Base-by-base conservation (phyloP, 345 rosid genomes). In the Hibiscus trionum region DNA sequence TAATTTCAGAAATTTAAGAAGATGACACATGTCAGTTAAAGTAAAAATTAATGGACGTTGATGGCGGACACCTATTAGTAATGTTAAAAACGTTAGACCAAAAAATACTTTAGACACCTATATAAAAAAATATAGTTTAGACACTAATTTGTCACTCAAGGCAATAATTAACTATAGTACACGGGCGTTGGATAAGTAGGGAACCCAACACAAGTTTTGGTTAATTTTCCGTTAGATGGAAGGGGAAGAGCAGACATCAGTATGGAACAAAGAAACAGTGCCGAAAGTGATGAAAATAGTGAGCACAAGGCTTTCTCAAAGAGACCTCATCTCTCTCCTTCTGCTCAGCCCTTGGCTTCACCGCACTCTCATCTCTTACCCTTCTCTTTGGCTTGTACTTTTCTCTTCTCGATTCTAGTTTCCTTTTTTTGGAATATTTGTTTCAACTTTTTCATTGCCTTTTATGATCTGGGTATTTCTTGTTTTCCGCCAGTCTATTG, bases 301-400 rank as follows among this genome's bases (percentile, higher is more conserved):
- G 63, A 84, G 92, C 85, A 19, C 87, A 15, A 86, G 82, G 72
- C 90, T 94, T 29, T 73, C 80, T 75, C 96, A 87, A 73, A 82
- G 72, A 42, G 95, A 91, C 82, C 78, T 94, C 46, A 35, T 86
- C 19, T 86, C 96, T 72, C 86, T 94, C 65, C 87, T 94, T 49
- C 84, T 90, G 4, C 88, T 91, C 75, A 85, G 86, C 77, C 91
- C 91, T 66, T 88, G 85, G 85, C 84, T 91, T 1, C 69, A 79
- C 79, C 89, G 88, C 3, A 80, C 90, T 64, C 96, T 94, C 66
- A 66, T 72, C 75, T 84, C 91, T 4, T 83, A 70, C 64, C 83
- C 87, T 26, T 84, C 95, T 46, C 88, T 90, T 47, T 94, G 90
- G 90, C 88, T 78, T 84, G 97, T 93, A 84, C 52, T 14, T n/a